Evolutionary conservation across 805 yeast species (phyloP).

Genomic region (Lipomyces yamadae): DNA sequence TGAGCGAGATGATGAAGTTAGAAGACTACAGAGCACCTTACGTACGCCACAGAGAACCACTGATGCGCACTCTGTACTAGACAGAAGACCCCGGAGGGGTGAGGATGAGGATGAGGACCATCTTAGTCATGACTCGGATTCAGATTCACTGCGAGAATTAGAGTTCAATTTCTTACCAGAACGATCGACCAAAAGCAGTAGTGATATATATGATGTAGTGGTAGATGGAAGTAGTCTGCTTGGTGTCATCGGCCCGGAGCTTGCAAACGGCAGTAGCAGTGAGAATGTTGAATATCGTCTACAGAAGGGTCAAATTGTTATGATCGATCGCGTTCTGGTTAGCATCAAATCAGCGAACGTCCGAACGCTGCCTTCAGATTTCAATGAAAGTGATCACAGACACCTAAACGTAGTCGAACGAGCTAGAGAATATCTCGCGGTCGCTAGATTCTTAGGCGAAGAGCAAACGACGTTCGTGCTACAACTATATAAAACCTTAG

Average conservation of each 20-base stretch:
- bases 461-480: conserved; percentile 58
- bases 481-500: conserved; percentile 61
- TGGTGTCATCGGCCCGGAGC: conserved; percentile 24
- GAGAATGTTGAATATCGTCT: conserved; percentile 24
- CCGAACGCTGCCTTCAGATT: conserved; percentile 45
- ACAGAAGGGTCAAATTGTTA: conserved; percentile 62
- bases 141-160: conserved; percentile 21
- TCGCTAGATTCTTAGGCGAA: conserved; percentile 66
- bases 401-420: conserved; percentile 65
- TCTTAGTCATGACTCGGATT: conserved; percentile 22
- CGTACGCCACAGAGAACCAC: conserved; percentile 2
- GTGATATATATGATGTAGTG: conserved; percentile 13
- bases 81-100: neutral
- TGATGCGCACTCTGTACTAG: neutral
- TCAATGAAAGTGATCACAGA: conserved; percentile 57
- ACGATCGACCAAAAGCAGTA: conserved; percentile 3
- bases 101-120: conserved; percentile 18
- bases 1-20: conserved; percentile 25
- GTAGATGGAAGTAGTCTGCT: conserved; percentile 26
- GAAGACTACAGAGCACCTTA: conserved; percentile 20
- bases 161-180: conserved; percentile 27
- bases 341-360: conserved; percentile 53
- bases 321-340: conserved; percentile 71
- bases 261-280: conserved; percentile 13
- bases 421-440: conserved; percentile 81